Conservation (phyloP, 73 alveolate genomes). For the Uronychia setigera region DNA sequence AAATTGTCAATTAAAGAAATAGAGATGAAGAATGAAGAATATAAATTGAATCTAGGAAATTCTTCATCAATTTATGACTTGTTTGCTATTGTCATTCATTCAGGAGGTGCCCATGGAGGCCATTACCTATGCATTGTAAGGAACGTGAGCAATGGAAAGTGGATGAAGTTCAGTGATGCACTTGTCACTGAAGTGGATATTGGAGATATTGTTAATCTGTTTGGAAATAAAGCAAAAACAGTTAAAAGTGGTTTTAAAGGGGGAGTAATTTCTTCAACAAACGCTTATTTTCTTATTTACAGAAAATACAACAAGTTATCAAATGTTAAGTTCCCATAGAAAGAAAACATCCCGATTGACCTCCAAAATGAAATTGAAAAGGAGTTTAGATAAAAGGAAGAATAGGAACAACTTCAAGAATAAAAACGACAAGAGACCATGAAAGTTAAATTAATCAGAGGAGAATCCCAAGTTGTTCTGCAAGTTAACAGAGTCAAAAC, state of each 20-base stretch:
- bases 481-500: slow-evolving; percentile 15
- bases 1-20: slow-evolving; percentile 18
- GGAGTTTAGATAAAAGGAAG: background rate
- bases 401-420: background rate
- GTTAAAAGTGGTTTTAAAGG: slow-evolving; percentile 77
- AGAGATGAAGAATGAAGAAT: slow-evolving; percentile 61
- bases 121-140: slow-evolving; percentile 94
- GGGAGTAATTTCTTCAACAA: slow-evolving; percentile 25
- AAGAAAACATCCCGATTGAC: no score
- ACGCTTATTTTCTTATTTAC: slow-evolving; percentile 94
- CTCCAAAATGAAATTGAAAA: background rate
- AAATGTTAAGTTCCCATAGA: background rate
- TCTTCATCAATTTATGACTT: slow-evolving; percentile 95
- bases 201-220: slow-evolving; percentile 60
- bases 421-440: slow-evolving; percentile 8
- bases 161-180: slow-evolving; percentile 94
- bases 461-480: slow-evolving; percentile 12
- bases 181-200: slow-evolving; percentile 73
- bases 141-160: slow-evolving; percentile 80
- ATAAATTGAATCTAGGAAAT: background rate
- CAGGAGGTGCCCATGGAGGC: slow-evolving; percentile 98
- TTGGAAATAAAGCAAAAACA: slow-evolving; percentile 78
- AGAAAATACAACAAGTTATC: slow-evolving; percentile 39
- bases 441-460: slow-evolving; percentile 27
- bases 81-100: slow-evolving; percentile 89